Conservation (phyloP, 352 stramenopile genomes). For the Pythium periplocum region DNA sequence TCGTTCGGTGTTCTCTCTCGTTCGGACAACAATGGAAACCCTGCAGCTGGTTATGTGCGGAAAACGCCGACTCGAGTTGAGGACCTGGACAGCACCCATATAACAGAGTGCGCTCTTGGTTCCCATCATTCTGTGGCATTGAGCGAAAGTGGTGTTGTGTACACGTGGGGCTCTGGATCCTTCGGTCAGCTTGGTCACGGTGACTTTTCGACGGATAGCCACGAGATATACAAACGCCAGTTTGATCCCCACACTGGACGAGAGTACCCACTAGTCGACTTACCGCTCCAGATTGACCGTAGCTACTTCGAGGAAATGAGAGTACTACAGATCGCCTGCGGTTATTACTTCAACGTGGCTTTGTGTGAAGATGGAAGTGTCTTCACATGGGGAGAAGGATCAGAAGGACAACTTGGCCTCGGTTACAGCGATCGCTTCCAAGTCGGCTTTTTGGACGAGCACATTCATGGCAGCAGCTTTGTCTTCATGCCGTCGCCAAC, state of each 20-base stretch:
- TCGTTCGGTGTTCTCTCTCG: constrained; percentile 46
- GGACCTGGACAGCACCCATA: constrained; percentile 54
- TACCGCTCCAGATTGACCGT: constrained; percentile 62
- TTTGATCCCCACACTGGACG: constrained; percentile 63
- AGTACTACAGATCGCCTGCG: constrained; percentile 62
- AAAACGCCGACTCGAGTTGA: constrained; percentile 49
- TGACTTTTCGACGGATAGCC: constrained; percentile 31
- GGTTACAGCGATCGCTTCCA: constrained; percentile 58
- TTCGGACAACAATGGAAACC: constrained; percentile 3
- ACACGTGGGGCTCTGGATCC: constrained; percentile 63
- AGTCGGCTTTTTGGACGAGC: constrained; percentile 60
- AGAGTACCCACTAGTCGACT: constrained; percentile 59
- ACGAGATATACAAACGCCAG: constrained; percentile 57
- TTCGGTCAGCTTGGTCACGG: constrained; percentile 74
- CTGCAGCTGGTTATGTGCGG: constrained; percentile 7
- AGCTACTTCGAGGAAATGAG: constrained; percentile 74
- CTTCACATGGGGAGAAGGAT: constrained; percentile 72
- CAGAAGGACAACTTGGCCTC: constrained; percentile 62
- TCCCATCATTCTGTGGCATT: constrained; percentile 69
- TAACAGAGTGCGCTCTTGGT: constrained; percentile 39
- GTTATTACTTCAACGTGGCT: constrained; percentile 66
- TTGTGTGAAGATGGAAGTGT: constrained; percentile 68
- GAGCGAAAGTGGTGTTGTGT: constrained; percentile 47
- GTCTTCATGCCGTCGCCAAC: constrained; percentile 66
- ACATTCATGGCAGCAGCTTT: constrained; percentile 70